Evolutionary conservation across 495 filamentous ascomycete genomes (phyloP), one percentile per base, ranked within the genome.

Genomic region (Sabuloglossum arenarium): DNA sequence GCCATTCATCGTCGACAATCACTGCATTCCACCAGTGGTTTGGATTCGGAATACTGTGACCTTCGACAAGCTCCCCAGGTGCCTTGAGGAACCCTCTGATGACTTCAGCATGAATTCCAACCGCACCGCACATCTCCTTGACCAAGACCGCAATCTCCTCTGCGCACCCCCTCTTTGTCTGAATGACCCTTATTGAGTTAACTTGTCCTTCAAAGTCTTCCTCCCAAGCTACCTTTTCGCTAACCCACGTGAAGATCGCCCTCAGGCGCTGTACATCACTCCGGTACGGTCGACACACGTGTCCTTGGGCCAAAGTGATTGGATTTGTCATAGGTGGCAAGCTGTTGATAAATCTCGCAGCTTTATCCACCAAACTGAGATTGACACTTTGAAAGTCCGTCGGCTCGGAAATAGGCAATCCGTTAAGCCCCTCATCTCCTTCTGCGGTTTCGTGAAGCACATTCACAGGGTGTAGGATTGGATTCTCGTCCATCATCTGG

Each of bases 11-110:
- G 62, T 99, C 93, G 11, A 94, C 81, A 37, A 94, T 69, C 2
- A 99, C 88, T 1, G 87, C 82, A 63, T 99, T 99, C 91, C 91
- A 99, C 84, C 86, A 96, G 72, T 99, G 91, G 61, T 99, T 99
- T 8, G 90, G 78, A 34, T 82, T 79, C 30, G 79, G 81, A 56
- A 84, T 78, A 14, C 82, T 76, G 50, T 81, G 82, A 25, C 85
- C 68, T 32, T 96, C 89, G 16, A 87, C 73, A 1, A 79, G 67
- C 60, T 96, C 90, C 0, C 90, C 91, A 0, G 93, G 93, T 10
- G 77, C 70, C 64, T 97, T 99, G 30, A 99, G 79, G 62, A 85
- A 96, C 6, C 91, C 91, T 56, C 79, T 75, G 45, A 97, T 79
- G 8, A 87, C 72, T 58, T 96, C 88, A 28, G 84, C 80, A 59